Evolutionary conservation across 768 basidiomycete genomes (phyloP).

Genomic region (Stropharia rugosoannulata): DNA sequence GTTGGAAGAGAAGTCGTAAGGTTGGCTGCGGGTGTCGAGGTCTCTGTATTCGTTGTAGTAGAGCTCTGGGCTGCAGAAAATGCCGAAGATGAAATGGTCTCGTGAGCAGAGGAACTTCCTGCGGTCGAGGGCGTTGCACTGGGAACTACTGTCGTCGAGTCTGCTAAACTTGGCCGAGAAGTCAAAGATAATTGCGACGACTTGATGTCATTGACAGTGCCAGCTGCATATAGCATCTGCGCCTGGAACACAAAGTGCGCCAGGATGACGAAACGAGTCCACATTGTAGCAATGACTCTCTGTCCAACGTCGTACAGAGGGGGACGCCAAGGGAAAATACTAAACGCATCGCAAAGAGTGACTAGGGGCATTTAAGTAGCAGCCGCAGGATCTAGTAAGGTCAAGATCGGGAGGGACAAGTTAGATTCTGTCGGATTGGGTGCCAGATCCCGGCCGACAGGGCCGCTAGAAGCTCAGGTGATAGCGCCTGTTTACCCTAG

Average conservation of each 20-base stretch:
- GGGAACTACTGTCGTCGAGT: too few species aligned
- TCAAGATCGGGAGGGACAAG: background rate
- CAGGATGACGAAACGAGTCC: slow-evolving; percentile 13
- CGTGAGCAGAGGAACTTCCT: too few species aligned
- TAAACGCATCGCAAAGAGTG: background rate
- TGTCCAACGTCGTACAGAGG: background rate
- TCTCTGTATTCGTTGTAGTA: too few species aligned
- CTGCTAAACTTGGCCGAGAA: too few species aligned
- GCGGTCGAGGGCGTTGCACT: too few species aligned
- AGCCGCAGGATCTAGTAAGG: background rate
- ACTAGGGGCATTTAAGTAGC: background rate
- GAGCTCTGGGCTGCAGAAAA: too few species aligned
- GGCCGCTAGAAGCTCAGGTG: background rate
- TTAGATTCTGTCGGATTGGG: background rate
- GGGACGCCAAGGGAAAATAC: background rate
- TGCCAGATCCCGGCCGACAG: background rate
- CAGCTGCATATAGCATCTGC: slow-evolving; percentile 10
- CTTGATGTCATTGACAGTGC: background rate
- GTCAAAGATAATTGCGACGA: too few species aligned
- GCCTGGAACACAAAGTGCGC: slow-evolving; percentile 13
- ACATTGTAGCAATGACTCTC: slow-evolving; percentile 1
- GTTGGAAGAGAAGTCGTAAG: too few species aligned
- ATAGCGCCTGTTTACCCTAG: too few species aligned
- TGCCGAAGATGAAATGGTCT: too few species aligned
- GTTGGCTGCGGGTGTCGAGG: too few species aligned